Percentiles rank a stretch among this genome's conserved stretches.
Evolutionary conservation across 768 basidiomycete species (phyloP).

Genomic region (Aureoboletus auriporus): DNA sequence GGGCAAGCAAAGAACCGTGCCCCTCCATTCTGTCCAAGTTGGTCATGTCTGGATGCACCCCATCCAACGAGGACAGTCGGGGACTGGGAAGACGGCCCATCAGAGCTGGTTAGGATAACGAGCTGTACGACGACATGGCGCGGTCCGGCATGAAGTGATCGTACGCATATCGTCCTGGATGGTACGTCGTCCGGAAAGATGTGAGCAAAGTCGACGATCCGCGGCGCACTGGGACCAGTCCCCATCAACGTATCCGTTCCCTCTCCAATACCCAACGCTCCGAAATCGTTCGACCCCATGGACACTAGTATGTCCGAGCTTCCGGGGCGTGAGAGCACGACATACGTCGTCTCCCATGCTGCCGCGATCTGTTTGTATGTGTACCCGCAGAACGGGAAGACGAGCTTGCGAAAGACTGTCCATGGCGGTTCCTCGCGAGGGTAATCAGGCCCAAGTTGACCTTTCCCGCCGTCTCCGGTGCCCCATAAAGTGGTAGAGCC

Average conservation of each 20-base stretch:
- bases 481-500: conserved; percentile 56
- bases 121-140: conserved; percentile 64
- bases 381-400: conserved; percentile 42
- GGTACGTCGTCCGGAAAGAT: conserved; percentile 34
- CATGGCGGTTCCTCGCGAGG: background rate
- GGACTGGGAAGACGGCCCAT: conserved; percentile 11
- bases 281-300: conserved; percentile 84
- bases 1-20: conserved; percentile 18
- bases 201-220: conserved; percentile 12
- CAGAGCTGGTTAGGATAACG: conserved; percentile 13
- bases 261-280: conserved; percentile 63
- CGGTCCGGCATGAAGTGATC: conserved; percentile 58
- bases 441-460: conserved; percentile 62
- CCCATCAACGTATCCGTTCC: conserved; percentile 4
- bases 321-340: conserved; percentile 48
- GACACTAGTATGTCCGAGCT: conserved; percentile 58
- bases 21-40: conserved; percentile 50
- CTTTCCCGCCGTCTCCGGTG: conserved; percentile 63
- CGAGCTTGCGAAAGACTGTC: conserved; percentile 46
- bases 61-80: conserved; percentile 59
- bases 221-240: conserved; percentile 6
- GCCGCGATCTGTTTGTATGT: conserved; percentile 50
- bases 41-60: conserved; percentile 84
- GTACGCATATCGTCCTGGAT: conserved; percentile 31
- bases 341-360: conserved; percentile 82